Base-by-base conservation (phyloP, 2,329 filamentous ascomycete genomes). In the Massarina eburnea region DNA sequence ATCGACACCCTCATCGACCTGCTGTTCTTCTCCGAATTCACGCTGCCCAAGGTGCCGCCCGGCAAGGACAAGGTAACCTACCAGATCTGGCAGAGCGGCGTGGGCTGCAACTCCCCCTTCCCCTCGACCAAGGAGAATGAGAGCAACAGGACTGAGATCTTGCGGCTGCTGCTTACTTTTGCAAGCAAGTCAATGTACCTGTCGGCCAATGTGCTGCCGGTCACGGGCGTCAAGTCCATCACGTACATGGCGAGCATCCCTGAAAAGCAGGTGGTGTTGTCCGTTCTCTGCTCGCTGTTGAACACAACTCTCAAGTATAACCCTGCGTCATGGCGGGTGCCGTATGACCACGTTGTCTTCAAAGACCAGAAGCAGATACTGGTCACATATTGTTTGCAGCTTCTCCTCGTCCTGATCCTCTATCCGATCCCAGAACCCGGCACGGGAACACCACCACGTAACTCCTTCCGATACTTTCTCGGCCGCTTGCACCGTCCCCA, bases 271-370 rank as follows among this genome's bases (percentile, higher is more conserved):
- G 81, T 91, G 10, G 91, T 96, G 14, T 75, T 97, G 38, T 96
- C 91, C 2, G 77, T 95, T 2, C 76, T 99, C 14, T 99, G 94
- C 73, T 99, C 94, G 3, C 75, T 97, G 14, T 74, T 99, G 30
- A 99, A 99, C 62, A 97, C 94, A 18, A 89, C 91, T 0, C 80
- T 97, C 54, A 96, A 97, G 68, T 97, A 96, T 71, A 97, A 97
- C 58, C 91, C 92, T 19, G 89, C 90, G 8, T 88, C 84, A 48
- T 99, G 94, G 92, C 84, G 89, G 34, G 88, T 97, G 14, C 92
- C 94, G 8, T 96, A 96, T 67, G 92, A 96, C 66, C 88, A 91
- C 43, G 82, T 96, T 38, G 88, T 95, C 1, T 94, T 92, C 72
- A 92, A 90, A 64, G 91, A 96, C 62, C 84, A 90, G 27, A 92